A percentile compares a stretch with the other conserved stretches of the same genome.
These are phyloP conservation scores for Leishmania aethiopica DNA, from an alignment of 208 protist species.

Conservation along the genomic window DNA sequence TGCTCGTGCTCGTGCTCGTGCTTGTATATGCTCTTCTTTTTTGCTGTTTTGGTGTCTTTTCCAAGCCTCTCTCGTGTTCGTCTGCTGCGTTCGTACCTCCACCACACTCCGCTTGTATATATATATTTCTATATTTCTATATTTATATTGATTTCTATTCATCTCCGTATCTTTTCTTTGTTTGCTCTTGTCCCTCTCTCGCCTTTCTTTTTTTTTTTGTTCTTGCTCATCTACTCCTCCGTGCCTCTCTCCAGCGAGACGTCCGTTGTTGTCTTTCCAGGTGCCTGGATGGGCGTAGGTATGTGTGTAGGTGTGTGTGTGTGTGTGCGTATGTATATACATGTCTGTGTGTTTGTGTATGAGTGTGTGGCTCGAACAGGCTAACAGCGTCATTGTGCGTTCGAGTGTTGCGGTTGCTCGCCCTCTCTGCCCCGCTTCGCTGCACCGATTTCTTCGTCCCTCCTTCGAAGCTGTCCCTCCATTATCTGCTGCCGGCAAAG, in stretches of 20 bases:
- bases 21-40: not conserved
- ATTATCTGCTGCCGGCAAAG: not conserved
- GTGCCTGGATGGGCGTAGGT: not conserved
- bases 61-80: not conserved
- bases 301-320: not conserved
- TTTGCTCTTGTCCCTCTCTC: not conserved
- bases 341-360: not conserved
- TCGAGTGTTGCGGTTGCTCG: not conserved
- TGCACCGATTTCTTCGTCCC: not conserved
- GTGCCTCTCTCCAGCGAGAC: not conserved
- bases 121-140: too few relatives aligned
- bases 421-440: not conserved
- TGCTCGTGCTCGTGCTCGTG: not conserved
- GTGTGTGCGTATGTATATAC: not conserved
- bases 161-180: too few relatives aligned
- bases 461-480: not conserved
- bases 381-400: not conserved
- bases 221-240: constrained; percentile 4
- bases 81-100: not conserved
- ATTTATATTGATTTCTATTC: too few relatives aligned
- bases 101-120: not conserved
- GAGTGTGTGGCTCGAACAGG: not conserved
- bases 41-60: constrained; percentile 7
- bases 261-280: not conserved
- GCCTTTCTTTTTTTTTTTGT: not conserved